phyloP scores from a whole-genome alignment of 2,329 filamentous ascomycete species.

The Ophiosphaerella korrae region DNA sequence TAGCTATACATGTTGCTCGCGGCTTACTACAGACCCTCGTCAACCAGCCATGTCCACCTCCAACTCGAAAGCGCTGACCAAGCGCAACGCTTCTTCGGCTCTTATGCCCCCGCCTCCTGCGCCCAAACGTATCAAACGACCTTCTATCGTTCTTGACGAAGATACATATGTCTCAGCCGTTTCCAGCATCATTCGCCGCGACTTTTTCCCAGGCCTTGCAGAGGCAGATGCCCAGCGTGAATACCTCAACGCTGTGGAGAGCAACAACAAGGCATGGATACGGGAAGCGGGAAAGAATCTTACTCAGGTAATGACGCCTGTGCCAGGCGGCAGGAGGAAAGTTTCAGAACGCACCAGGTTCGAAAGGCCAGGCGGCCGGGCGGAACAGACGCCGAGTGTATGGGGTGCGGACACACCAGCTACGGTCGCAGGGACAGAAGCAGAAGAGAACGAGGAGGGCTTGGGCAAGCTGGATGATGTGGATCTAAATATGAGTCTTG shows the following conservation, averaged over 20 bases:
- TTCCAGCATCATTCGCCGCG: conserved; percentile 91
- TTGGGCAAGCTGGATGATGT: conserved; percentile 57
- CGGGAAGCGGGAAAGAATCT: conserved; percentile 70
- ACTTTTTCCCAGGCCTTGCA: conserved; percentile 92
- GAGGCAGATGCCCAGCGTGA: conserved; percentile 89
- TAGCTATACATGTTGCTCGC: not conserved
- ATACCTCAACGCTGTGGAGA: conserved; percentile 88
- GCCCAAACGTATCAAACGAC: conserved; percentile 88
- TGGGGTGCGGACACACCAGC: conserved; percentile 74
- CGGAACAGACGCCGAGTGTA: conserved; percentile 64
- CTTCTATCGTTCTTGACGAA: conserved; percentile 86
- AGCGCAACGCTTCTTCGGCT: conserved; percentile 67
- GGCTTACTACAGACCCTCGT: not conserved
- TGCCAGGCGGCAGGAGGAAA: conserved; percentile 54
- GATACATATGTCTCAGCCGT: conserved; percentile 89
- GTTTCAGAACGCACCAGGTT: conserved; percentile 36
- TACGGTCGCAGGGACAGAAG: conserved; percentile 55
- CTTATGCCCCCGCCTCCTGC: conserved; percentile 88
- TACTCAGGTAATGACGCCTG: conserved; percentile 79
- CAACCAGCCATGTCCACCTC: conserved; percentile 26
- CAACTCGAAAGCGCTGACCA: conserved; percentile 67
- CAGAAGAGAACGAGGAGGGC: conserved; percentile 33
- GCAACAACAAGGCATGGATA: conserved; percentile 85
- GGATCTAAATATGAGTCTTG: conserved; percentile 79
- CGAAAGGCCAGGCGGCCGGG: conserved; percentile 22